Conservation (phyloP, 2,329 filamentous ascomycete genomes). For the Metarhizium anisopliae region DNA sequence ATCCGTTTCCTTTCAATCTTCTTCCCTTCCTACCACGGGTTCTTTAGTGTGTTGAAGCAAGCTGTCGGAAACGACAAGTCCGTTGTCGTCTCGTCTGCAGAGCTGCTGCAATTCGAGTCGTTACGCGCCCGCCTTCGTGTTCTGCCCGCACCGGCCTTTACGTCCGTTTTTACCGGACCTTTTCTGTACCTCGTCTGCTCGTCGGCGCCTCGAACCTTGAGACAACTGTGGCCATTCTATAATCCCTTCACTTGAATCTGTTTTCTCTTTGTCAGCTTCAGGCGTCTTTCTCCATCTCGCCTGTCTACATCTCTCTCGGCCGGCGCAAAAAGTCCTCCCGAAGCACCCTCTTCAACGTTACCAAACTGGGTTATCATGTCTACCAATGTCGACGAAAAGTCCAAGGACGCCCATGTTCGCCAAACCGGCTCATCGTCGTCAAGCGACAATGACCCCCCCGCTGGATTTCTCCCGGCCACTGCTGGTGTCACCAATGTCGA, state of each 20-base stretch:
- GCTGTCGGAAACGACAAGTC: too few relatives aligned
- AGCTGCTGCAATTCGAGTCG: neutral
- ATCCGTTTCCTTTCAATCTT: neutral
- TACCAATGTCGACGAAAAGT: conserved; percentile 15
- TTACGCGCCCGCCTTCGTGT: neutral
- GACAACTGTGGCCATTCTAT: neutral
- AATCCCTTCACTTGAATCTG: neutral
- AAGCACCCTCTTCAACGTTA: neutral
- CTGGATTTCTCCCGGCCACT: neutral
- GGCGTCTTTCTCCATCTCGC: neutral
- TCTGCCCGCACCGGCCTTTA: neutral
- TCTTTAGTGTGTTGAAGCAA: too few relatives aligned
- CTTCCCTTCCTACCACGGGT: neutral
- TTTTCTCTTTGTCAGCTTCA: neutral
- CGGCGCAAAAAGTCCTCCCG: neutral
- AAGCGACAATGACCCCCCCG: conserved; percentile 4
- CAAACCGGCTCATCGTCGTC: conserved; percentile 13
- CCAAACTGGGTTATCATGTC: conserved; percentile 14
- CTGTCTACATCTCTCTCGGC: neutral
- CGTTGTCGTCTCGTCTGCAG: too few relatives aligned
- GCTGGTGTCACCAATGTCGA: conserved; percentile 24
- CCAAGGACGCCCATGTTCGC: conserved; percentile 10
- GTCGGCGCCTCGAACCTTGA: neutral
- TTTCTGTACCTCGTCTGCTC: neutral
- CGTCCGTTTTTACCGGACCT: neutral